Evolutionary conservation across 768 basidiomycete genomes (phyloP), one percentile per base, ranked within the genome.

Genomic region (Sporobolomyces phaffii): DNA sequence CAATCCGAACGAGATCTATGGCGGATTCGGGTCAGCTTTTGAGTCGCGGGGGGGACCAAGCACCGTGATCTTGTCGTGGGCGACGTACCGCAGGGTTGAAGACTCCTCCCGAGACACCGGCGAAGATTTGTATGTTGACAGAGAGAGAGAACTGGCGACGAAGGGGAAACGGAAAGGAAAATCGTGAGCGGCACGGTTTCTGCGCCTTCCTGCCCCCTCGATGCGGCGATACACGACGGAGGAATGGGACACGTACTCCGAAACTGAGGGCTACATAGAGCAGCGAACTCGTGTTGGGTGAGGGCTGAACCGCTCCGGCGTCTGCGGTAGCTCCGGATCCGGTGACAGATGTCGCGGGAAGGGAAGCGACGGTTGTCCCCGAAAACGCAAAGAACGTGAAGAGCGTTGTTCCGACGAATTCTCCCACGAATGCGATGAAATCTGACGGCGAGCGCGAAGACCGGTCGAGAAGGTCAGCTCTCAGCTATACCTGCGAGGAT

Each of bases 1-100:
- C 72, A 79, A 76, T 4, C 77, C 78, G 33, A 78, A 75, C 11
- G 77, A 76, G 8, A 79, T 77, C 34, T 33, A 77, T 77, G 29
- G 45, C 14, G 24, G 45, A 47, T 17, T 10, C 45, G 8, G 8
- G 17, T 47, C 24, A 17, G 45, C 45, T 28, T 51, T n/a, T n/a
- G n/a, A n/a, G n/a, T n/a, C n/a, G n/a, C n/a, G n/a, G n/a, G n/a
- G n/a, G n/a, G n/a, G n/a, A n/a, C n/a, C n/a, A n/a, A n/a, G n/a
- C n/a, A n/a, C n/a, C n/a, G n/a, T n/a, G n/a, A n/a, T n/a, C n/a
- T n/a, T n/a, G n/a, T n/a, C n/a, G n/a, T n/a, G n/a, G n/a, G n/a
- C 9, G 22, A 41, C 40, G 6, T 9, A 56, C 28, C 6, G 61
- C 61, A 24, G 61, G 61, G 51, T 62, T 62, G 61, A 62, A 62